Percentiles rank a stretch among this genome's conserved stretches.
Evolutionary conservation across 2,329 filamentous ascomycete species (phyloP).

Genomic region (Pyricularia sp.): DNA sequence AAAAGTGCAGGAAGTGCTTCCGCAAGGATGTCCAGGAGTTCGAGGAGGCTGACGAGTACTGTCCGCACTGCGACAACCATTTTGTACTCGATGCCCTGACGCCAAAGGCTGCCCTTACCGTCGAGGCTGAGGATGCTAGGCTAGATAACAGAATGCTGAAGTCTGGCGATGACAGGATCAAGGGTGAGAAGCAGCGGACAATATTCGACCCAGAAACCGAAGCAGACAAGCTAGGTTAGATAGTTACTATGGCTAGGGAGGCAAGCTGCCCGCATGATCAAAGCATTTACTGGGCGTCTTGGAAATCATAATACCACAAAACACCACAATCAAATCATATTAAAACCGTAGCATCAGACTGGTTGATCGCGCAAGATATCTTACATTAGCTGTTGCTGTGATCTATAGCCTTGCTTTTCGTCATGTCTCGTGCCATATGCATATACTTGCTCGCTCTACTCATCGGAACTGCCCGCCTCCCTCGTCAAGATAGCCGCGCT

Average conservation of each 20-base stretch:
- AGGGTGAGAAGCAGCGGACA: constrained; percentile 46
- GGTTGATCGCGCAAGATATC: constrained; percentile 1
- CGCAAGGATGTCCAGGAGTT: constrained; percentile 88
- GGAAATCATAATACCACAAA: neutral
- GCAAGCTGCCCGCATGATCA: neutral
- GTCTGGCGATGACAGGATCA: constrained; percentile 61
- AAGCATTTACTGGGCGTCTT: neutral
- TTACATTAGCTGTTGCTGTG: constrained; percentile 1
- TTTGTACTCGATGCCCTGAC: constrained; percentile 85
- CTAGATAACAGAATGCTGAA: constrained; percentile 86
- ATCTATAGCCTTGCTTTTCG: constrained; percentile 3
- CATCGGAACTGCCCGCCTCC: constrained; percentile 28
- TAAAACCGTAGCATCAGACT: neutral
- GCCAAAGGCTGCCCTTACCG: constrained; percentile 70
- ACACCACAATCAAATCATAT: neutral
- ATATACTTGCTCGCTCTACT: constrained; percentile 8
- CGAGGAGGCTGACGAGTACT: constrained; percentile 97
- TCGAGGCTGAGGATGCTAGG: constrained; percentile 86
- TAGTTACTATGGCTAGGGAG: neutral
- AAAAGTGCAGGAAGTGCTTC: constrained; percentile 98
- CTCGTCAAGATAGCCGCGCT: constrained; percentile 67
- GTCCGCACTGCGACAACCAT: constrained; percentile 98
- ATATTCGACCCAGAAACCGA: constrained; percentile 71
- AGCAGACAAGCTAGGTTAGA: constrained; percentile 64
- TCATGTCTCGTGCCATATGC: neutral